A percentile compares a stretch with the other conserved stretches of the same genome.
phyloP scores from a whole-genome alignment of 1,139 yeast genomes.

The Geotrichum carabidarum region DNA sequence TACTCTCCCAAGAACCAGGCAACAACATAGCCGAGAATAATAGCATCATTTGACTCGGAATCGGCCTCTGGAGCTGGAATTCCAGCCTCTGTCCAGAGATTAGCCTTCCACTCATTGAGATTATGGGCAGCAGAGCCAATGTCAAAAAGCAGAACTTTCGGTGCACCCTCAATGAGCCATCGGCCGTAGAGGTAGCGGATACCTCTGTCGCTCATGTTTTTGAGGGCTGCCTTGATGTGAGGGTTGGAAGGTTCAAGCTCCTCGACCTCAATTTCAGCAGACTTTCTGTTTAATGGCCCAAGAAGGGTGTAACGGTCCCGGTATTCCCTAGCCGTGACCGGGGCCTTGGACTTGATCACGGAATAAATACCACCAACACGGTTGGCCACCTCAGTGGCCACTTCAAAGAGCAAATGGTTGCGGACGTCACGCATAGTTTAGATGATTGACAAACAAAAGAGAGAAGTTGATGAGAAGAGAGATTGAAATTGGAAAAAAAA shows the following conservation, averaged over 20 bases:
- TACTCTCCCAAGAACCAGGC: slow-evolving; percentile 97
- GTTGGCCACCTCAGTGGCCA: slow-evolving; percentile 96
- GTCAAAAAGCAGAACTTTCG: slow-evolving; percentile 84
- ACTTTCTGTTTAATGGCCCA: slow-evolving; percentile 77
- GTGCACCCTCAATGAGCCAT: slow-evolving; percentile 98
- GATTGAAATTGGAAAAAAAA: background rate
- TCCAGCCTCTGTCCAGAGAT: slow-evolving; percentile 85
- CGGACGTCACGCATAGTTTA: slow-evolving; percentile 43
- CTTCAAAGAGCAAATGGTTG: slow-evolving; percentile 84
- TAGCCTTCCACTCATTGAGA: slow-evolving; percentile 90
- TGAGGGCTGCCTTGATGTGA: slow-evolving; percentile 45
- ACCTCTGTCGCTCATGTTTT: slow-evolving; percentile 76
- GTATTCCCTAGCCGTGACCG: slow-evolving; percentile 91
- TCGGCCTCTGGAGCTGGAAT: slow-evolving; percentile 92
- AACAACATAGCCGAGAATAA: slow-evolving; percentile 83
- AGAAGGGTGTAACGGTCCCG: slow-evolving; percentile 78
- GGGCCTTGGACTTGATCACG: slow-evolving; percentile 92
- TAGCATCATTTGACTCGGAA: slow-evolving; percentile 84
- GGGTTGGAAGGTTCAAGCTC: slow-evolving; percentile 64
- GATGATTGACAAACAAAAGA: no score
- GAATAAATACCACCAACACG: slow-evolving; percentile 97
- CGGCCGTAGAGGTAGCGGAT: slow-evolving; percentile 82
- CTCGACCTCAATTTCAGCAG: slow-evolving; percentile 92
- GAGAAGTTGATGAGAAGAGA: background rate
- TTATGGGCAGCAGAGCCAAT: slow-evolving; percentile 64